Conservation (phyloP, 208 protist genomes). For the Wallacemonas sp. region DNA sequence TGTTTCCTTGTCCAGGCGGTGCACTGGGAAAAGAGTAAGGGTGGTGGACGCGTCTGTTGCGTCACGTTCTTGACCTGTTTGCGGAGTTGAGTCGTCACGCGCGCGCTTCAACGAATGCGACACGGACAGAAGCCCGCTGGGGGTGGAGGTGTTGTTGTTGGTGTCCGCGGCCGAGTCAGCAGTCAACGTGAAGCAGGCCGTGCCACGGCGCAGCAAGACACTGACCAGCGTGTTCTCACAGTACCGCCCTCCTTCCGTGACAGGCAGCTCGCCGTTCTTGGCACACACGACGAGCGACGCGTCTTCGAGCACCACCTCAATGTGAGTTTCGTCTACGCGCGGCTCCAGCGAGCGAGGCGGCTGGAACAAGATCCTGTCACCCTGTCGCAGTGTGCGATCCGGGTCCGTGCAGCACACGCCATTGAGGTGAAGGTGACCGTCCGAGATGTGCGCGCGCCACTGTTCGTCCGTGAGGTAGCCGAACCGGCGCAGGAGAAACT, state of each 20-base stretch:
- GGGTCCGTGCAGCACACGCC: constrained; percentile 2
- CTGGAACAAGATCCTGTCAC: constrained; percentile 54
- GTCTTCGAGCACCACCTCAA: constrained; percentile 59
- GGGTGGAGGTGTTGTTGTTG: not conserved
- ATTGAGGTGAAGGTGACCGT: constrained; percentile 50
- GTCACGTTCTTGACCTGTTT: not conserved
- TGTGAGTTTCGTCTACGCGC: constrained; percentile 50
- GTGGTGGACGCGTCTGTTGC: not conserved
- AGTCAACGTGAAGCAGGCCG: not conserved
- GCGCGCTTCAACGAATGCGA: not conserved
- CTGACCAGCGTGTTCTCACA: constrained; percentile 73
- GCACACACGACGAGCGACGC: constrained; percentile 45
- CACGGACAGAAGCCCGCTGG: not conserved
- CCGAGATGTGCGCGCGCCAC: constrained; percentile 52
- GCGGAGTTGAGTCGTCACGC: not conserved
- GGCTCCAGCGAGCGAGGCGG: constrained; percentile 77
- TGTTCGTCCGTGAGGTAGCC: constrained; percentile 46
- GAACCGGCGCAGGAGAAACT: constrained; percentile 48
- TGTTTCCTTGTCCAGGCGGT: constrained; percentile 90
- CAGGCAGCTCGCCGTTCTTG: constrained; percentile 82
- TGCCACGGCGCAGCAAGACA: constrained; percentile 29
- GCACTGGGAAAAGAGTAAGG: constrained; percentile 41
- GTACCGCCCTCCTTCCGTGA: constrained; percentile 84
- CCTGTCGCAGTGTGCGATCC: constrained; percentile 39
- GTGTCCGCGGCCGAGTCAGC: not conserved